Conservation (phyloP, 352 stramenopile species). For the Pythium sukuiense region DNA sequence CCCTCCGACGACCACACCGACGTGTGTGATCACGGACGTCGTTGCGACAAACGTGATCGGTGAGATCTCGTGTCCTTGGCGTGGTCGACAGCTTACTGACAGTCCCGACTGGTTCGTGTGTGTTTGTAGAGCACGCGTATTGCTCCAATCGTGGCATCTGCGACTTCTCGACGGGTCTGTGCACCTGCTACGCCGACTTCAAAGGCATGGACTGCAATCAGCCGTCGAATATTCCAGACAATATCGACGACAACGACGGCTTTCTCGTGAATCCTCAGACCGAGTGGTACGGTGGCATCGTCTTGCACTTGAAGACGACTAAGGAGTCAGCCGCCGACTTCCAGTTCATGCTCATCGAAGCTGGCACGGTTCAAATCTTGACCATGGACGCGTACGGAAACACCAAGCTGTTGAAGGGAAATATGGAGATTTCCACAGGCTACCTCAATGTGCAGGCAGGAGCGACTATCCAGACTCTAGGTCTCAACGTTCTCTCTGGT, state of each 20-base stretch:
- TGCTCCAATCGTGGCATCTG: conserved; percentile 82
- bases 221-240: conserved; percentile 60
- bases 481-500: conserved; percentile 34
- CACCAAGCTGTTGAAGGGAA: conserved; percentile 46
- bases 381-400: conserved; percentile 58
- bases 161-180: conserved; percentile 66
- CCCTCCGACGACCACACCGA: conserved; percentile 40
- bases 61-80: conserved; percentile 20
- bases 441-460: conserved; percentile 46
- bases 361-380: conserved; percentile 40
- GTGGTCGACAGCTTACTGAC: not conserved
- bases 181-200: conserved; percentile 75
- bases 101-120: not conserved
- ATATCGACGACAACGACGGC: conserved; percentile 67
- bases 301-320: conserved; percentile 61
- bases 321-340: conserved; percentile 65
- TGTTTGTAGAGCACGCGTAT: conserved; percentile 61
- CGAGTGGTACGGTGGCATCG: conserved; percentile 48
- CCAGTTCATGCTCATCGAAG: conserved; percentile 60
- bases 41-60: conserved; percentile 51
- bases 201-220: conserved; percentile 72
- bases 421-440: conserved; percentile 54
- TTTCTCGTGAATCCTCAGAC: conserved; percentile 68
- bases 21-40: conserved; percentile 69
- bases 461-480: conserved; percentile 27